Base-by-base conservation (phyloP, 768 basidiomycete genomes). In the Tremella fuciformis region DNA sequence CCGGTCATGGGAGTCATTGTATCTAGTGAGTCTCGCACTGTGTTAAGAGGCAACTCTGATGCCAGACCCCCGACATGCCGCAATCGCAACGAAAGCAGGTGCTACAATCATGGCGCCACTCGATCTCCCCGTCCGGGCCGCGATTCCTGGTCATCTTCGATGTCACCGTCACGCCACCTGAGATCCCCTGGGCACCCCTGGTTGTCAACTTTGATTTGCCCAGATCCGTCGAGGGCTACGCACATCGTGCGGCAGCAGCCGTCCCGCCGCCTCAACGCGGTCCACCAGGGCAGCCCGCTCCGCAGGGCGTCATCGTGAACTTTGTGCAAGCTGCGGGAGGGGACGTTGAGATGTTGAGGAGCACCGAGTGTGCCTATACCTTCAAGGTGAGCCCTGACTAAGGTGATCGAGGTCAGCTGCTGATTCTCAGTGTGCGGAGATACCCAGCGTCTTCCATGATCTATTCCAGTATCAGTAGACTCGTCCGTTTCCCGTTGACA, bases 241-340 rank as follows among this genome's bases (percentile, higher is more conserved):
- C 92, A 22, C 91, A 91, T 73, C 87, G 94, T n/a, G 76, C 74
- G 7, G 71, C 73, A 0, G 70, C 74, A 26, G 76, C 76, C 50
- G 67, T 69, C 4, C 72, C 71, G 15, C 62, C 71, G 1, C 53
- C 50, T 6, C 53, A 41, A 9, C 41, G 62, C n/a, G 40, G 53
- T n/a, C 6, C 34, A 2, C 49, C 50, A 7, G 53, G 38, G 19
- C 56, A 62, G 48, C 65, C 91, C 53, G 88, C 91, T 55, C 42
- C 42, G 8, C 42, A 46, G 22, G 96, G 94, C 25, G 88, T 97
- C 53, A 83, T 96, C 60, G 83, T 99, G 73, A 98, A 94, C 77
- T 92, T 98, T 69, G 93, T 98, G 62, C 96, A 93, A 57, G 94
- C 93, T 55, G 92, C 91, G 13, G 92, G 93, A 26, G 93, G 92